These are phyloP conservation scores for Knufia petricola DNA, from an alignment of 2,329 filamentous ascomycete species.

Conservation along the genomic window DNA sequence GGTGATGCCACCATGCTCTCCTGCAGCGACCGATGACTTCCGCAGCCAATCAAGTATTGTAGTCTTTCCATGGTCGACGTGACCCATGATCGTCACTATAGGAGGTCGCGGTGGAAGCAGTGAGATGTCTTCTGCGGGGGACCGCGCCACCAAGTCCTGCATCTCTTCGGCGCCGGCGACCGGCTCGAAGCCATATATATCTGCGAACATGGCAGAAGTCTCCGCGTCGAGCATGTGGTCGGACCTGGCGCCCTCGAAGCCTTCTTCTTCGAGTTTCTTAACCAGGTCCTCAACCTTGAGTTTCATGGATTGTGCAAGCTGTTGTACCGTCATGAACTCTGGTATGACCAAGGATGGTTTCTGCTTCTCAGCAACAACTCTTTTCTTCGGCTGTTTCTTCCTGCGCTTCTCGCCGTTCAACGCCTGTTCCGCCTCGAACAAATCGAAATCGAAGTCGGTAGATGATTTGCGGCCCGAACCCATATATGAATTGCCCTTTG, in stretches of 20 bases:
- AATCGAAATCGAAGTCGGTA: constrained; percentile 4
- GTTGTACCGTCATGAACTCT: constrained; percentile 81
- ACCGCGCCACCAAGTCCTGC: constrained; percentile 62
- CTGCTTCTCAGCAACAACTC: constrained; percentile 26
- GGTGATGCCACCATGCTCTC: constrained; percentile 93
- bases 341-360: constrained; percentile 64
- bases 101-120: constrained; percentile 66
- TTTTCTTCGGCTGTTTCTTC: constrained; percentile 34
- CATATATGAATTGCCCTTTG: too few species aligned
- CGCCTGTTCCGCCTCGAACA: constrained; percentile 15
- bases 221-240: constrained; percentile 86
- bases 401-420: constrained; percentile 25
- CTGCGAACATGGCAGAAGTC: constrained; percentile 77
- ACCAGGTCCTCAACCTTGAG: constrained; percentile 64
- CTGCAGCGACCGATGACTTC: constrained; percentile 81
- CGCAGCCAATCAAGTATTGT: constrained; percentile 89
- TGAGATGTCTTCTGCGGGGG: constrained; percentile 58
- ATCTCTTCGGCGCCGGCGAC: constrained; percentile 56
- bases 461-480: background rate
- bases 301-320: constrained; percentile 65
- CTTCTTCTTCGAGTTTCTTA: constrained; percentile 66
- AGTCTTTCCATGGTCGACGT: constrained; percentile 97
- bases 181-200: constrained; percentile 88
- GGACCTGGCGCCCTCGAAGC: constrained; percentile 73
- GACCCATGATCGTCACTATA: constrained; percentile 98